Percentiles rank a stretch among this genome's conserved stretches.
phyloP scores from a whole-genome alignment of 352 stramenopile genomes.

The Globisporangium cylindrosporum region DNA sequence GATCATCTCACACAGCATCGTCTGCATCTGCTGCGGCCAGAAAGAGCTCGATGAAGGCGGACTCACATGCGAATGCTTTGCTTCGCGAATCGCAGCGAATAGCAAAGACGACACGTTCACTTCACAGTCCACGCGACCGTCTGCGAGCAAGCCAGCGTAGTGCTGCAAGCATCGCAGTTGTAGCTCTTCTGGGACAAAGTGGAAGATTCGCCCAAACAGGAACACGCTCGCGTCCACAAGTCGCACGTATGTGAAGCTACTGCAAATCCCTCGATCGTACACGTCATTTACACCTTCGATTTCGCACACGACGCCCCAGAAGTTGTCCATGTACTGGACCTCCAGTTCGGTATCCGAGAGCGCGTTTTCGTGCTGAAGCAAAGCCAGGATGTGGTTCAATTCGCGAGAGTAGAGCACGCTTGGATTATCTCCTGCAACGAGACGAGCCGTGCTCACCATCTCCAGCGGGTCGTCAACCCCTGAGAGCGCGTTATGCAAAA shows the following conservation, averaged over 20 bases:
- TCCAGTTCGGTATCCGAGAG: conserved; percentile 83
- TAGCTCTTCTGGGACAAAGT: conserved; percentile 78
- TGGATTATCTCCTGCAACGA: conserved; percentile 62
- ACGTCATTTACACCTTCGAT: conserved; percentile 25
- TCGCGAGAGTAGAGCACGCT: conserved; percentile 68
- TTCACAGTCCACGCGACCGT: conserved; percentile 59
- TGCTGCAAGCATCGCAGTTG: conserved; percentile 83
- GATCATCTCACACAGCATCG: conserved; percentile 81
- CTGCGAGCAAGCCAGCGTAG: conserved; percentile 58
- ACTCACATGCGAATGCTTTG: conserved; percentile 25
- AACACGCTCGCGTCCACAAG: conserved; percentile 77
- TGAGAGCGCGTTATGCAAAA: conserved; percentile 56
- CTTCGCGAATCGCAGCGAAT: conserved; percentile 62
- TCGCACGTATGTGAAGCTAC: conserved; percentile 77
- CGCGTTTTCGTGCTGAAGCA: conserved; percentile 68
- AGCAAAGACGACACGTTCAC: conserved; percentile 79
- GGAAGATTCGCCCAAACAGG: conserved; percentile 76
- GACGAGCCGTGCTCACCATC: conserved; percentile 46
- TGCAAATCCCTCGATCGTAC: conserved; percentile 44
- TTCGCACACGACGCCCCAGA: conserved; percentile 48
- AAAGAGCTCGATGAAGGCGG: conserved; percentile 26
- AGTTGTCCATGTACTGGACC: conserved; percentile 80
- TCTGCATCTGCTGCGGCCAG: conserved; percentile 76
- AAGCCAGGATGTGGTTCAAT: conserved; percentile 69
- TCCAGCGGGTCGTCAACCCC: conserved; percentile 58